Evolutionary conservation across 768 basidiomycete genomes (phyloP), one percentile per base, ranked within the genome.

Genomic region (Boletus sp.): DNA sequence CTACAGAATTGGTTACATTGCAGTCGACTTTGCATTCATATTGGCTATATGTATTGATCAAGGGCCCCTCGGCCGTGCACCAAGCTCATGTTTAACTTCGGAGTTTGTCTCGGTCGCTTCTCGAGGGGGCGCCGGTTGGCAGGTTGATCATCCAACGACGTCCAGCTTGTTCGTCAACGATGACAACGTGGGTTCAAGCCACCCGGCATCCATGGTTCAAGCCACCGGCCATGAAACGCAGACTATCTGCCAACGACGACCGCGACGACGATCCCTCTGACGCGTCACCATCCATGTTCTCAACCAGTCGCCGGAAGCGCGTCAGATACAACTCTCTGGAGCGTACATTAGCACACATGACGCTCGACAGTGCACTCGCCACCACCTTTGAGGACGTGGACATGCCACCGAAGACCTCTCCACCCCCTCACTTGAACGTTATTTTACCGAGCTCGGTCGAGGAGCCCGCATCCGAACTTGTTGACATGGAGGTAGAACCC

Each of bases 401-500:
- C 57, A 61, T 61, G 40, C 51, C 63, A 46, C 55, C 53, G 1
- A 57, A 35, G 44, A 37, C 42, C 21, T 47, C 67, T 4, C 51
- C 48, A 6, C 49, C 53, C 10, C 27, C 19, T 23, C 47, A 41
- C 21, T 41, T 38, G 25, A 14, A 58, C 1, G 56, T 70, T 7
- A 35, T 70, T n/a, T 50, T 67, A 7, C 76, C 77, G 6, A 69
- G 64, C 34, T 71, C 70, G 21, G 62, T 79, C 47, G 80, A 83
- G 56, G 80, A 81, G 49, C 68, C 71, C 17, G 61, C 72, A 9
- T 78, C 72, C 19, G 87, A 89, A 51, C 73, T 83, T 3, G 77
- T 75, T 27, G 79, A 76, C 43, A 90, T 90, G 88, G 83, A 81
- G 56, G 77, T 81, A 5, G 87, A 87, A 63, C 83, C 80, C 58